Evolutionary conservation across 78 protist species (phyloP), one percentile per base, ranked within the genome.

Genomic region (Speleostelium caveatum): DNA sequence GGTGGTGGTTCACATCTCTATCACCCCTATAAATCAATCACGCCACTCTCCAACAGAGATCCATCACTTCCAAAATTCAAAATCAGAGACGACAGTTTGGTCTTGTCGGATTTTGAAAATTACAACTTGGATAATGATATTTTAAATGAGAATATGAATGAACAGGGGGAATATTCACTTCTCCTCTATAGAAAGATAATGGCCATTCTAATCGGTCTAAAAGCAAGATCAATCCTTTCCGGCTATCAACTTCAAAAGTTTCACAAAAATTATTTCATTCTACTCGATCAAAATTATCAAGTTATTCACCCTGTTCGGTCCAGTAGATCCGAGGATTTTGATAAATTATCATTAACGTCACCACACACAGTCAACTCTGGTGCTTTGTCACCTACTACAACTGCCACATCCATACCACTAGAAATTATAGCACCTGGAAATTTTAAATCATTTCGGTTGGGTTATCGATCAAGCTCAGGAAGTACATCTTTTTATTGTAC

Each of bases 71-170:
- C 53, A 45, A 45, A 6, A 45, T 14, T 45, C 53, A 45, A 45
- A 6, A 45, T 14, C 53, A 45, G 6, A 6, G 10, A 45, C 53
- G 10, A 45, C 53, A 45, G n/a, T n/a, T 45, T 45, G 53, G 53
- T 10, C 6, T 45, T 10, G 53, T 45, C 53, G 10, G 69, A 53
- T 17, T 78, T 55, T 35, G 2, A 24, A 45, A 55, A 65, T 16
- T 78, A 78, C 53, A 60, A 66, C 19, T 22, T 78, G 36, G 65
- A 58, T 14, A 17, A 32, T 17, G 87, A 78, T 66, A 41, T 66
- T 22, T 2, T 8, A 8, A n/a, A 17, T 10, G 61, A 53, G 24
- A 24, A 14, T 5, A 1, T 14, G 26, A 2, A 28, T 2, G 8
- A 53, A 8, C 36, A 21, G 30, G 75, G 53, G 4, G 68, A 78